Evolutionary conservation across 2,329 filamentous ascomycete species (phyloP).

Genomic region (Sclerotinia subarctica): DNA sequence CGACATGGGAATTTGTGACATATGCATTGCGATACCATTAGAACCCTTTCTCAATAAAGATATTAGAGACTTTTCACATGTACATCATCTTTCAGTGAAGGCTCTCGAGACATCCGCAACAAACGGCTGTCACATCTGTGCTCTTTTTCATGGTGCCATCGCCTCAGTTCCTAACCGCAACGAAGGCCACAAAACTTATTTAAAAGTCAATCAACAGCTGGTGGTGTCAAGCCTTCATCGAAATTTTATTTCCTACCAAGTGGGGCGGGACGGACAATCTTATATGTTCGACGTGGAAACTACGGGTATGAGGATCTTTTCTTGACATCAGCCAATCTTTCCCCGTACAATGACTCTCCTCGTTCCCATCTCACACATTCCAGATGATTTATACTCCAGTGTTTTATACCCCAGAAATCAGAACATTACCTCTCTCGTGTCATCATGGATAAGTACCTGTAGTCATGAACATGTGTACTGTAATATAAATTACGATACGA

Average conservation of each 20-base stretch:
- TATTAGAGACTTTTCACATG: not conserved
- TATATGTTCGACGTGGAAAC: slow-evolving; percentile 22
- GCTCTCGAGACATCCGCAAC: slow-evolving; percentile 16
- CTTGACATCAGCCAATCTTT: not conserved
- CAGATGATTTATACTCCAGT: slow-evolving; percentile 20
- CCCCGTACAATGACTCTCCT: too few species aligned
- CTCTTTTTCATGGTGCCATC: slow-evolving; percentile 16
- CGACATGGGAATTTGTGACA: slow-evolving; percentile 1
- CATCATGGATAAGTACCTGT: slow-evolving; percentile 24
- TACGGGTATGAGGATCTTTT: slow-evolving; percentile 19
- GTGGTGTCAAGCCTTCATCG: not conserved
- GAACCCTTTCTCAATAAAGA: not conserved
- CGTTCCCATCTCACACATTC: slow-evolving; percentile 1
- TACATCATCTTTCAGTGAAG: slow-evolving; percentile 23
- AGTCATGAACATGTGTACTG: slow-evolving; percentile 20
- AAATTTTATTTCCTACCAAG: slow-evolving; percentile 17
- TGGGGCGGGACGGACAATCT: slow-evolving; percentile 16
- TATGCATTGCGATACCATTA: slow-evolving; percentile 4
- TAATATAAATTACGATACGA: slow-evolving; percentile 20
- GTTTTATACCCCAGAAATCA: slow-evolving; percentile 18
- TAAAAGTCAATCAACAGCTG: slow-evolving; percentile 9
- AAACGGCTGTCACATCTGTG: slow-evolving; percentile 21
- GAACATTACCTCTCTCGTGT: slow-evolving; percentile 6
- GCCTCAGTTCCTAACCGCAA: not conserved
- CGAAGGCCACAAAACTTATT: slow-evolving; percentile 12